Conservation (phyloP, 192 early-diverging fungal genomes). For the Podila verticillata region DNA sequence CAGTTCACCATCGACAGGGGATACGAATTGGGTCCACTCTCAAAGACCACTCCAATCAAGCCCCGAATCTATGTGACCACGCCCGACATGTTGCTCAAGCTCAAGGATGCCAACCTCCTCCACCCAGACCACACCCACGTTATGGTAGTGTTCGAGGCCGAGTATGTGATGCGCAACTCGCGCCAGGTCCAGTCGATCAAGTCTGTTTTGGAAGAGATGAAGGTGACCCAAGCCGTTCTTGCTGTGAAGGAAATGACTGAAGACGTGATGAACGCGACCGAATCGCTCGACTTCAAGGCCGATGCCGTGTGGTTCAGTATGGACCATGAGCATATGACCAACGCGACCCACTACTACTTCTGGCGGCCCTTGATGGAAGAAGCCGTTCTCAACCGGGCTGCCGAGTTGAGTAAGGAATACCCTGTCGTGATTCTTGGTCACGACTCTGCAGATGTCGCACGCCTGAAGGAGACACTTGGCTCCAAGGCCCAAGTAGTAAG, state of each 20-base stretch:
- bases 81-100: conserved; percentile 9
- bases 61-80: conserved; percentile 15
- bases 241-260: conserved; percentile 22
- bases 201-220: not conserved
- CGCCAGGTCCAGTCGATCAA: conserved; percentile 3
- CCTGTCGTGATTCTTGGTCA: conserved; percentile 22
- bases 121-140: not conserved
- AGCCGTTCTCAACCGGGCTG: not conserved
- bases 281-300: conserved; percentile 7
- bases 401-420: conserved; percentile 15
- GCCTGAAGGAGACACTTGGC: conserved; percentile 3
- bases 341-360: conserved; percentile 7
- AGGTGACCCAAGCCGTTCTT: conserved; percentile 20
- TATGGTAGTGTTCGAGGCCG: conserved; percentile 36
- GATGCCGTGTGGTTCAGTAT: conserved; percentile 13
- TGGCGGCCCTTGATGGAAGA: not conserved
- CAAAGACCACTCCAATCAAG: not conserved
- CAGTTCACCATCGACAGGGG: not conserved
- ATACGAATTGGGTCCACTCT: not conserved
- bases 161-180: conserved; percentile 14
- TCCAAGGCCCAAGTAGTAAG: conserved; percentile 13
- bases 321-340: conserved; percentile 14
- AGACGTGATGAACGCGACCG: conserved; percentile 8
- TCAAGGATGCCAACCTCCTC: conserved; percentile 6
- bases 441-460: conserved; percentile 1